phyloP scores from a whole-genome alignment of 352 stramenopile species.

The Peronospora tabacina region DNA sequence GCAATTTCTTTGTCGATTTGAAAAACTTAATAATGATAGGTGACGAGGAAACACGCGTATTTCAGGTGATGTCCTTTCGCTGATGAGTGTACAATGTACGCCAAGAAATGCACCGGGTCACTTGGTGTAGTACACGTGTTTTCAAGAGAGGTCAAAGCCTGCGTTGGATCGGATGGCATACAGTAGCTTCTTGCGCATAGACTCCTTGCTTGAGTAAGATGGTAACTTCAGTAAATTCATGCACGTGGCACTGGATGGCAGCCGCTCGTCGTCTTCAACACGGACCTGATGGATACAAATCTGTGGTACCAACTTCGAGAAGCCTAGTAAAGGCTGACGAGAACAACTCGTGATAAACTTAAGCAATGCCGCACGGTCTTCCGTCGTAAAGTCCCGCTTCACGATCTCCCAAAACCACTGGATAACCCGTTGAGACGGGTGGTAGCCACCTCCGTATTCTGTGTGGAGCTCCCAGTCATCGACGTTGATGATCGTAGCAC shows the following conservation, averaged over 20 bases:
- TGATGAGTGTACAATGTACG: slow-evolving; percentile 10
- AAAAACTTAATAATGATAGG: slow-evolving; percentile 15
- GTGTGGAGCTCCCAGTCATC: slow-evolving; percentile 92
- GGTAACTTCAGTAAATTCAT: slow-evolving; percentile 98
- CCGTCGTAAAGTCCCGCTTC: slow-evolving; percentile 55
- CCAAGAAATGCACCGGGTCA: no score
- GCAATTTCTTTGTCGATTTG: slow-evolving; percentile 4
- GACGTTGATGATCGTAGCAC: slow-evolving; percentile 90
- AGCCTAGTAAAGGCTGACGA: slow-evolving; percentile 91
- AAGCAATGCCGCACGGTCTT: slow-evolving; percentile 88
- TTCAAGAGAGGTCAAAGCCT: slow-evolving; percentile 94
- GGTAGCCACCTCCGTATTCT: slow-evolving; percentile 92
- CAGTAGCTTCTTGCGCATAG: slow-evolving; percentile 92
- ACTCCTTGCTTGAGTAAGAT: slow-evolving; percentile 92
- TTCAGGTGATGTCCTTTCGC: background rate
- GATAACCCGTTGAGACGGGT: slow-evolving; percentile 64
- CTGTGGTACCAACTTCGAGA: slow-evolving; percentile 87
- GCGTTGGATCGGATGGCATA: slow-evolving; percentile 93
- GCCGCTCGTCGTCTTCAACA: slow-evolving; percentile 55
- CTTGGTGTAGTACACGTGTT: background rate
- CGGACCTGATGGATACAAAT: slow-evolving; percentile 91
- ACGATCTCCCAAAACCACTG: slow-evolving; percentile 82
- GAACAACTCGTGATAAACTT: slow-evolving; percentile 94
- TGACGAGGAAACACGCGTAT: slow-evolving; percentile 7
- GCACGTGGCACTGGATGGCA: slow-evolving; percentile 89